Evolutionary conservation across 495 filamentous ascomycete species (phyloP).

Genomic region (Penicillium waksmanii): DNA sequence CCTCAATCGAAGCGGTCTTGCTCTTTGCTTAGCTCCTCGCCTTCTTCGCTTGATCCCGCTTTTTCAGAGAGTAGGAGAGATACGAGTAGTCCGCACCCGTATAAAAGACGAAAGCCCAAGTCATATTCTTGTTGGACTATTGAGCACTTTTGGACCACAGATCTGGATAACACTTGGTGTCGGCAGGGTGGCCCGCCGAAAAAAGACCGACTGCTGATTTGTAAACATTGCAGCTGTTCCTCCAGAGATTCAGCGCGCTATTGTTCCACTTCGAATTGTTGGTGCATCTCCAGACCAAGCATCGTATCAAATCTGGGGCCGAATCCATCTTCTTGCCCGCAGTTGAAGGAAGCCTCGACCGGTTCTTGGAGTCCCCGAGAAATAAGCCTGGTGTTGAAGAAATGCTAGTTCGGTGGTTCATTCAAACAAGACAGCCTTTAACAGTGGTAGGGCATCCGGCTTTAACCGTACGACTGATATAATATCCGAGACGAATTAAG

Average conservation of each 20-base stretch:
- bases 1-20: slow-evolving; percentile 16
- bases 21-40: slow-evolving; percentile 17
- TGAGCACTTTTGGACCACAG: slow-evolving; percentile 20
- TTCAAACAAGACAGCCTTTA: slow-evolving; percentile 20
- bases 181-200: slow-evolving; percentile 17
- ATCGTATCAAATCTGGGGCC: slow-evolving; percentile 14
- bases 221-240: slow-evolving; percentile 17
- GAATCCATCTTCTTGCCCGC: slow-evolving; percentile 13
- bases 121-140: slow-evolving; percentile 20
- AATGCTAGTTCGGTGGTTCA: slow-evolving; percentile 14
- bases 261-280: too few species aligned
- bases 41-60: slow-evolving; percentile 14
- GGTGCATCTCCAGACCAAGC: slow-evolving; percentile 16
- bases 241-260: slow-evolving; percentile 17
- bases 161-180: slow-evolving; percentile 20
- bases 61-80: slow-evolving; percentile 17
- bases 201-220: slow-evolving; percentile 19
- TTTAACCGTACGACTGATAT: too few species aligned
- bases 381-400: slow-evolving; percentile 16
- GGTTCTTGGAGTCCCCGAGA: slow-evolving; percentile 13
- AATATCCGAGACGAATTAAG: too few species aligned
- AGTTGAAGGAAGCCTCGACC: slow-evolving; percentile 9
- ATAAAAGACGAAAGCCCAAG: slow-evolving; percentile 21
- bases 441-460: slow-evolving; percentile 17
- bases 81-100: slow-evolving; percentile 17